Percentiles rank a stretch among this genome's conserved stretches.
These are phyloP conservation scores for Neocallimastix lanati DNA, from an alignment of 192 early-diverging fungal species.

Conservation along the genomic window DNA sequence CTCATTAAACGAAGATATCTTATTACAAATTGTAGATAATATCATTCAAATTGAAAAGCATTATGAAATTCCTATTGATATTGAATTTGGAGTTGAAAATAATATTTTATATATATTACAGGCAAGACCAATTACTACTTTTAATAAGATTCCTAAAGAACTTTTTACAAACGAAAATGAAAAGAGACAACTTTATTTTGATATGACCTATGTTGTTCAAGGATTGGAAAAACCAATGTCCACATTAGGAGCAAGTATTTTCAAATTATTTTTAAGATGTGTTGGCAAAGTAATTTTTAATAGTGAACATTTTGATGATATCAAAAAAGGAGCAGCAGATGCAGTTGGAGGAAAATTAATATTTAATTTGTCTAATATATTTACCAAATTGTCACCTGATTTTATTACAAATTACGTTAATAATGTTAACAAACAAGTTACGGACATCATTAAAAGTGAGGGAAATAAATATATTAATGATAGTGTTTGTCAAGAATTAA, in stretches of 20 bases:
- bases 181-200: neutral
- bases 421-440: too few species aligned
- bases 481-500: neutral
- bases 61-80: neutral
- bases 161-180: neutral
- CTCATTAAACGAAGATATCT: neutral
- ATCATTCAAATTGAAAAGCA: neutral
- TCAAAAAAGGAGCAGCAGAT: neutral
- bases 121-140: neutral
- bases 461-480: neutral
- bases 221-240: neutral
- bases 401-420: neutral
- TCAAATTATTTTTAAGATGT: neutral
- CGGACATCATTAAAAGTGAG: too few species aligned
- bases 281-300: neutral
- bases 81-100: neutral
- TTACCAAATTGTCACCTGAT: neutral
- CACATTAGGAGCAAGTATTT: neutral
- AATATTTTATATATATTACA: neutral
- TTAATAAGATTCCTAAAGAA: neutral
- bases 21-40: neutral
- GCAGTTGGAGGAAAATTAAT: neutral
- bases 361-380: neutral
- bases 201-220: neutral
- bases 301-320: neutral